Evolutionary conservation across 441 rosid species (phyloP).

Genomic region (Pelargonium fulgidum): DNA sequence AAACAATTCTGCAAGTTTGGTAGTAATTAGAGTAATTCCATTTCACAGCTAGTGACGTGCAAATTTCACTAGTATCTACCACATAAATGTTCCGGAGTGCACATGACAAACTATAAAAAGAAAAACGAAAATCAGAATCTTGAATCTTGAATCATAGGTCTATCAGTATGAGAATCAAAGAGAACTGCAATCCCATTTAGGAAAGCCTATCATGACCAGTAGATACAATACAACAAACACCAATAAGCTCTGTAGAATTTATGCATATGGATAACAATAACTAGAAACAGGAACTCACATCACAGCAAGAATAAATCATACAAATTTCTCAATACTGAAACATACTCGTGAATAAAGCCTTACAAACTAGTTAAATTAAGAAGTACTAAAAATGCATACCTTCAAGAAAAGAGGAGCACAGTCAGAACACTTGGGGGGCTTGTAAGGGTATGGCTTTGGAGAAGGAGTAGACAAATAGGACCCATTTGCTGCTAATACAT

Average conservation of each 20-base stretch:
- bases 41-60: not conserved
- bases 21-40: not conserved
- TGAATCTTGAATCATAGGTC: not conserved
- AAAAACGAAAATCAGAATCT: no score
- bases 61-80: not conserved
- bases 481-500: slow-evolving; percentile 65
- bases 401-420: slow-evolving; percentile 89
- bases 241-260: no score
- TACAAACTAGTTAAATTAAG: not conserved
- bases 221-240: no score
- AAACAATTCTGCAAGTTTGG: not conserved
- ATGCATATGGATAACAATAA: not conserved
- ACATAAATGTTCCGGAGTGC: not conserved
- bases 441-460: slow-evolving; percentile 80
- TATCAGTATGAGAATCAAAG: not conserved
- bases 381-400: slow-evolving; percentile 33
- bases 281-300: not conserved
- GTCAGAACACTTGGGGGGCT: slow-evolving; percentile 91
- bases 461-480: slow-evolving; percentile 56
- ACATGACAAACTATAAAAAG: not conserved
- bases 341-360: not conserved
- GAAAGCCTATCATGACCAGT: not conserved
- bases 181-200: not conserved
- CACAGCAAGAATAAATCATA: not conserved
- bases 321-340: not conserved